Percentiles rank a stretch among this genome's conserved stretches.
These are phyloP conservation scores for Colletotrichum viniferum DNA, from an alignment of 2,329 filamentous ascomycete genomes.

Conservation along the genomic window DNA sequence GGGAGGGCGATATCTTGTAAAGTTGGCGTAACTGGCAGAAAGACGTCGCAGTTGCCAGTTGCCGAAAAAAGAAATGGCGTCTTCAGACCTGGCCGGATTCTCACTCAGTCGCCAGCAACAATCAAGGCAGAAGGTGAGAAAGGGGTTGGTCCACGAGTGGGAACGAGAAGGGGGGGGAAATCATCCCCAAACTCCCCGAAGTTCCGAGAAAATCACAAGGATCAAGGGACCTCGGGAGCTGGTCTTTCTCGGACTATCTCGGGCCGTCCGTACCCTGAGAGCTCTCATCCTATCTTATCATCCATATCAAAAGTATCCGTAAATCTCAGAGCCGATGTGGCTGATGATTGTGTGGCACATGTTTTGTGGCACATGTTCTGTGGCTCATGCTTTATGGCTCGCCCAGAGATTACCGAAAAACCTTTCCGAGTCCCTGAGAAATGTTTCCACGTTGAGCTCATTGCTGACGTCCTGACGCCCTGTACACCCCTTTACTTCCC, in stretches of 20 bases:
- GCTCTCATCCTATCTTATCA: not conserved
- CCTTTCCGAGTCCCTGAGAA: not conserved
- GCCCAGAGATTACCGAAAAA: not conserved
- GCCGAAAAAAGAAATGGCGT: accelerated
- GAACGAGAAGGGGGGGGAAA: not conserved
- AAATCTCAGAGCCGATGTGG: not conserved
- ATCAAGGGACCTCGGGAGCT: not conserved
- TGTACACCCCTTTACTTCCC: not conserved
- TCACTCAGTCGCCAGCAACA: not conserved
- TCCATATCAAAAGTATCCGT: not conserved
- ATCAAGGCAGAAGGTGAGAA: not conserved
- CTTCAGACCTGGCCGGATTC: not conserved
- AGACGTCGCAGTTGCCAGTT: not conserved
- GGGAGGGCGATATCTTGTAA: not conserved
- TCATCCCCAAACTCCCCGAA: not conserved
- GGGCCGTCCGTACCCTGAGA: not conserved
- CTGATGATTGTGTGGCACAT: not conserved
- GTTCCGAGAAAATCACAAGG: not conserved
- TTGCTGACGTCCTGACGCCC: not conserved
- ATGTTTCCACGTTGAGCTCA: not conserved
- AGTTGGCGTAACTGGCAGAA: not conserved
- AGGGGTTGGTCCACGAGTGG: not conserved
- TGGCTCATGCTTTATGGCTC: too few relatives aligned
- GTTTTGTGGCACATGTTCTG: not conserved
- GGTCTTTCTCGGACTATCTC: not conserved